phyloP scores from a whole-genome alignment of 805 yeast genomes.

The Barnettozyma salicaria region DNA sequence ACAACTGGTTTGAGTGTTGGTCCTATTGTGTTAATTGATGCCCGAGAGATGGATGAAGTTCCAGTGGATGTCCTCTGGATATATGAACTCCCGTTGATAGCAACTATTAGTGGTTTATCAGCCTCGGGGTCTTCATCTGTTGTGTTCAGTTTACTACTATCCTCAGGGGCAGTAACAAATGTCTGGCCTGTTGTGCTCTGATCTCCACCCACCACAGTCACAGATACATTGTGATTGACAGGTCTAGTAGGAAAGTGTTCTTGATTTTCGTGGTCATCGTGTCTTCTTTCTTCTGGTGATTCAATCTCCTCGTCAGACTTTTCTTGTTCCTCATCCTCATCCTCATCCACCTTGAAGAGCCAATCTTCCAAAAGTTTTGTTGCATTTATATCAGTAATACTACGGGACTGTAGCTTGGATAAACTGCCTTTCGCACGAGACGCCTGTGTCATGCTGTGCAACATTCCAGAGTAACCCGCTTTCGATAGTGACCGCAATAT shows the following conservation, averaged over 20 bases:
- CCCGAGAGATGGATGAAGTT: no score
- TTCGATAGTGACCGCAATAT: conserved; percentile 20
- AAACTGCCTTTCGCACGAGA: not conserved
- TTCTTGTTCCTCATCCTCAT: not conserved
- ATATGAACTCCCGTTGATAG: not conserved
- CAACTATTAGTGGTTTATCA: no score
- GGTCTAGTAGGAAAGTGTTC: not conserved
- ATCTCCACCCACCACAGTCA: conserved; percentile 1
- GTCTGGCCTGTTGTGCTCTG: conserved; percentile 3
- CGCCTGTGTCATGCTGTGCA: conserved; percentile 9
- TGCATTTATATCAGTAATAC: not conserved
- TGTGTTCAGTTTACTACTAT: not conserved
- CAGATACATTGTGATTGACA: not conserved
- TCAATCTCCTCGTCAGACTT: no score
- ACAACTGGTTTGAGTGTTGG: no score
- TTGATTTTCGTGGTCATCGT: not conserved
- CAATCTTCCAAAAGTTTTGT: not conserved
- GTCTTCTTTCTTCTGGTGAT: not conserved
- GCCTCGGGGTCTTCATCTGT: no score
- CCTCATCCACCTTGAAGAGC: not conserved
- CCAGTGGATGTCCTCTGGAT: not conserved
- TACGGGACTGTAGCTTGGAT: not conserved
- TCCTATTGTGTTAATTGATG: no score
- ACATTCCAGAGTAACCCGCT: conserved; percentile 2
- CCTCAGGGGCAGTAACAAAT: conserved; percentile 9